phyloP scores from a whole-genome alignment of 2,329 filamentous ascomycete genomes.

The Exserohilum rostratum region DNA sequence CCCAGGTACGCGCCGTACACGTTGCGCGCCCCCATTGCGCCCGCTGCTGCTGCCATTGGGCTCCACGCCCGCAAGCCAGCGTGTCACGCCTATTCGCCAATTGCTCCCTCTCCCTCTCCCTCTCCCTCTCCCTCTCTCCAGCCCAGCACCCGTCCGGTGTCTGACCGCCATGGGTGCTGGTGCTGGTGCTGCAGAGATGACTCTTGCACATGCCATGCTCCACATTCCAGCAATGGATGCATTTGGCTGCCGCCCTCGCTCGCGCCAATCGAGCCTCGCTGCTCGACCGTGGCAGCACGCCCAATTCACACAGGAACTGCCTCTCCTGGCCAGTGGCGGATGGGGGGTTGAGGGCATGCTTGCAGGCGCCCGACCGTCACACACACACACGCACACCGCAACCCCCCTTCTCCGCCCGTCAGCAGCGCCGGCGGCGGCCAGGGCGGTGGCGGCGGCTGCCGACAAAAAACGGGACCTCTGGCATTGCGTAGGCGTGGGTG shows the following conservation, averaged over 20 bases:
- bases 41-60: constrained; percentile 32
- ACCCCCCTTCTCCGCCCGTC: too few relatives aligned
- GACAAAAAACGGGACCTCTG: too few relatives aligned
- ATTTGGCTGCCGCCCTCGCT: too few relatives aligned
- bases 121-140: constrained; percentile 8
- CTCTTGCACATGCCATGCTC: too few relatives aligned
- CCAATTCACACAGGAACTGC: constrained; percentile 30
- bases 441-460: constrained; percentile 26
- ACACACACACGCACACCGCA: too few relatives aligned
- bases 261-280: too few relatives aligned
- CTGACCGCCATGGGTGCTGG: constrained; percentile 27
- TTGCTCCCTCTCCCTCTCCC: constrained; percentile 4
- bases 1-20: too few relatives aligned
- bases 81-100: constrained; percentile 26
- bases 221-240: too few relatives aligned
- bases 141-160: constrained; percentile 25
- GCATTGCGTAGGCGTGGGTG: too few relatives aligned
- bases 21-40: constrained; percentile 15
- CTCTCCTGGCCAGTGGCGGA: constrained; percentile 14
- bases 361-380: too few relatives aligned
- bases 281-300: constrained; percentile 23
- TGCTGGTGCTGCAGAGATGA: constrained; percentile 23
- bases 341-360: too few relatives aligned
- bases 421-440: too few relatives aligned
- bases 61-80: constrained; percentile 16